Conservation (phyloP, 2,329 filamentous ascomycete species). For the Onygenales sp. region DNA sequence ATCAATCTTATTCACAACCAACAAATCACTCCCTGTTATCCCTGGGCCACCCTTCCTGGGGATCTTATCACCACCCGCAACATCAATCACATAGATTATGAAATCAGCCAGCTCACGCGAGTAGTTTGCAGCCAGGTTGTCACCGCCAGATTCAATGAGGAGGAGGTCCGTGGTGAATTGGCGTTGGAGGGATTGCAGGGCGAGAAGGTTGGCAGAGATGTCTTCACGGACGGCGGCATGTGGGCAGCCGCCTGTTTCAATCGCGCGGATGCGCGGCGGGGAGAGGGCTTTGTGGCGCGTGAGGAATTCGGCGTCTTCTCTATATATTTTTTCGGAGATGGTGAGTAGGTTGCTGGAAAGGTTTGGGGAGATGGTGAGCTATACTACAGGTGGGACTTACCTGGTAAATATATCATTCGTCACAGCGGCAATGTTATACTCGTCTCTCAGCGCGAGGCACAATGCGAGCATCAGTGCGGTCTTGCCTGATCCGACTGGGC, state of each 20-base stretch:
- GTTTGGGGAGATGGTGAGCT: neutral
- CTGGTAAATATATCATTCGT: conserved; percentile 98
- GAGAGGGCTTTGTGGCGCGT: conserved; percentile 78
- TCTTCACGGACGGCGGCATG: conserved; percentile 97
- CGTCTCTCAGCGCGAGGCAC: conserved; percentile 69
- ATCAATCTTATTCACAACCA: conserved; percentile 97
- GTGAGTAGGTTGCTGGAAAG: too few species aligned
- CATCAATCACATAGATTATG: conserved; percentile 98
- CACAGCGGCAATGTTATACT: conserved; percentile 83
- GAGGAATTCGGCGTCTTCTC: conserved; percentile 96
- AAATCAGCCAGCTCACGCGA: conserved; percentile 88
- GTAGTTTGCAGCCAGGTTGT: conserved; percentile 97
- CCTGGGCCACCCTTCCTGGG: conserved; percentile 92
- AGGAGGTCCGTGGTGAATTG: conserved; percentile 74
- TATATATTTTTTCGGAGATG: conserved; percentile 14
- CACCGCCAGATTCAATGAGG: conserved; percentile 89
- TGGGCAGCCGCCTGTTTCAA: conserved; percentile 94
- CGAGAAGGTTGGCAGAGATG: conserved; percentile 86
- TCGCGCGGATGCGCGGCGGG: conserved; percentile 75
- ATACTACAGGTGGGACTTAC: conserved; percentile 16
- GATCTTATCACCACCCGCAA: conserved; percentile 92
- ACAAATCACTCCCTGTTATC: conserved; percentile 88
- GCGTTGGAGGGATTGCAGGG: conserved; percentile 77
- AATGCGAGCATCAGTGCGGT: conserved; percentile 94
- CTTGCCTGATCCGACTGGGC: conserved; percentile 93